Evolutionary conservation across 2,329 filamentous ascomycete genomes (phyloP).

Genomic region (Arthroderma sp.): DNA sequence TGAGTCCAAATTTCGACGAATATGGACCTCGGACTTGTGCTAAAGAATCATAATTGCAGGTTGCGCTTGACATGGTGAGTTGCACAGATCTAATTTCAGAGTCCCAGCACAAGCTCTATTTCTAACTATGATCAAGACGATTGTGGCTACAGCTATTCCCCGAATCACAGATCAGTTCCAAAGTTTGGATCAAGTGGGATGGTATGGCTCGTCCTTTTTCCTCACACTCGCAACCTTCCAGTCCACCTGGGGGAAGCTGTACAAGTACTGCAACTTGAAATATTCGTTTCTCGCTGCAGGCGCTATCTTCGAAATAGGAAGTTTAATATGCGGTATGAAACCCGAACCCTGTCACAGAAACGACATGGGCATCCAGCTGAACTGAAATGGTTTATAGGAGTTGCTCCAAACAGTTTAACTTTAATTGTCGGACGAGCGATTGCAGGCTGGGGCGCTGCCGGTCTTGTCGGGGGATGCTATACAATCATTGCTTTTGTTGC

Average conservation of each 20-base stretch:
- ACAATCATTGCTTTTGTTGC: constrained; percentile 12
- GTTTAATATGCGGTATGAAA: constrained; percentile 12
- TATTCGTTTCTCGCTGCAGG: constrained; percentile 19
- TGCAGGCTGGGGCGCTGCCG: constrained; percentile 27
- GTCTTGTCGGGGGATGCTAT: constrained; percentile 26
- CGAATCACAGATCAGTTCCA: constrained; percentile 24
- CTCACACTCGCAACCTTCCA: constrained; percentile 18
- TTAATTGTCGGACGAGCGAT: constrained; percentile 31
- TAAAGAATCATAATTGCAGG: no score
- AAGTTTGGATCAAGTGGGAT: constrained; percentile 22
- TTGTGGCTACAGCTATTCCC: constrained; percentile 24
- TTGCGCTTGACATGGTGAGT: no score
- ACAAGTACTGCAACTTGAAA: constrained; percentile 29
- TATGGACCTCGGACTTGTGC: no score
- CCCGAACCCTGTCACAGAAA: no score
- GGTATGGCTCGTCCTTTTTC: constrained; percentile 25
- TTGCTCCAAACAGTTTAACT: constrained; percentile 24
- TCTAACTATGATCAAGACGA: constrained; percentile 7
- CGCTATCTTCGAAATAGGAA: constrained; percentile 18
- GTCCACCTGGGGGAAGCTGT: constrained; percentile 28
- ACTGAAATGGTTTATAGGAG: background rate
- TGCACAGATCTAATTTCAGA: no score
- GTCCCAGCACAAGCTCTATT: background rate
- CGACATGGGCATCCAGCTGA: no score
- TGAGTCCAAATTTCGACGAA: no score